phyloP scores from a whole-genome alignment of 2,329 filamentous ascomycete species.

The Sarocladiaceae sp. region DNA sequence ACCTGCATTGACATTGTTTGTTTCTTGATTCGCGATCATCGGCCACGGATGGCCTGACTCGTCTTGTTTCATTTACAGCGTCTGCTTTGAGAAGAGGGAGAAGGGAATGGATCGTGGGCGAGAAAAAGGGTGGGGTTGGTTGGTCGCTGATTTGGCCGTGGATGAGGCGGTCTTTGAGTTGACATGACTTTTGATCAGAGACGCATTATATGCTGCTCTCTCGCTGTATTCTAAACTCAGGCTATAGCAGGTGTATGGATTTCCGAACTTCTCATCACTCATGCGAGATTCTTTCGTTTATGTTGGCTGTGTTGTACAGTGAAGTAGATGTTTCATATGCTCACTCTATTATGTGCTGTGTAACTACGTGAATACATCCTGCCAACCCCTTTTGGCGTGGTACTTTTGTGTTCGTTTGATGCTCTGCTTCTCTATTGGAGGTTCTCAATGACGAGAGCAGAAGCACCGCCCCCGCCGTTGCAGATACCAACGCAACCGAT shows the following conservation, averaged over 20 bases:
- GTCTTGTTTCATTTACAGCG: too few species aligned
- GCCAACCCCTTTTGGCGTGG: too few species aligned
- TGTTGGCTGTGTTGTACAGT: not conserved
- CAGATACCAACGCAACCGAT: slow-evolving; percentile 92
- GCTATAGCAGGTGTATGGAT: slow-evolving; percentile 3
- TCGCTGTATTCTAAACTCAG: slow-evolving; percentile 1
- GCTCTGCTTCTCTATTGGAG: slow-evolving; percentile 38
- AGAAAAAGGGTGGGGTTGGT: too few species aligned
- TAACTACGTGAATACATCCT: slow-evolving; percentile 7
- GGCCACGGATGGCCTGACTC: too few species aligned
- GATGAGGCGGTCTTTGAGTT: too few species aligned
- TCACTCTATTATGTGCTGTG: slow-evolving; percentile 2
- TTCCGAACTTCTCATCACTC: not conserved
- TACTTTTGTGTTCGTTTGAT: slow-evolving; percentile 11
- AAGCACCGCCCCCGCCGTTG: slow-evolving; percentile 95
- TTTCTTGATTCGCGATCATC: too few species aligned
- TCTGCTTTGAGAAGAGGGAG: too few species aligned
- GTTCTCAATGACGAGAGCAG: slow-evolving; percentile 83
- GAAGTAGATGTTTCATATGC: not conserved
- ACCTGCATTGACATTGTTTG: too few species aligned
- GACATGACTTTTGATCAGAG: too few species aligned
- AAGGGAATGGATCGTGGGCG: too few species aligned
- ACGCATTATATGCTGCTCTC: not conserved
- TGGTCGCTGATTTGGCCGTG: too few species aligned
- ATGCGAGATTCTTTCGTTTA: not conserved